These are phyloP conservation scores for Sindora glabra DNA, from an alignment of 306 rosid species.

Conservation along the genomic window DNA sequence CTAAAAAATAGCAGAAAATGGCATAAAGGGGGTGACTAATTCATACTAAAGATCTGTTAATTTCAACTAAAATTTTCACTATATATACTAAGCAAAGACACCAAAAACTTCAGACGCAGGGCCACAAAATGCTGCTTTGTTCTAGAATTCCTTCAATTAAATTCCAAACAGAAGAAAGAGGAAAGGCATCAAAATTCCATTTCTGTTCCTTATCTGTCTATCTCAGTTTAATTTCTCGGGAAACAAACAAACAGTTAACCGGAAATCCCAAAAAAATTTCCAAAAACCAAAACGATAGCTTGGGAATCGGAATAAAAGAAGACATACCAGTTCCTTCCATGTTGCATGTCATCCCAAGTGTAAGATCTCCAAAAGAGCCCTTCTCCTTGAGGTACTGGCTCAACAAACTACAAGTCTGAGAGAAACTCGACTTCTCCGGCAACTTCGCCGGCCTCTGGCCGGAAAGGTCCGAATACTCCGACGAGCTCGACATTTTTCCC, in stretches of 20 bases:
- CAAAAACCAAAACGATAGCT: neutral
- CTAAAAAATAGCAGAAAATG: too few species aligned
- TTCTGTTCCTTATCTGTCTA: too few species aligned
- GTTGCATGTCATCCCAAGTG: constrained; percentile 37
- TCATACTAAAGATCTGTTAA: too few species aligned
- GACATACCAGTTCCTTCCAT: constrained; percentile 31
- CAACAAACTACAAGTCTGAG: constrained; percentile 48
- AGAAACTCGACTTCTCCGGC: constrained; percentile 47
- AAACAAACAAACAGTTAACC: neutral
- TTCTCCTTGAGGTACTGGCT: constrained; percentile 48
- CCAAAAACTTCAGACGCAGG: too few species aligned
- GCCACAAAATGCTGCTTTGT: too few species aligned
- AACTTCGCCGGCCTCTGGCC: constrained; percentile 19
- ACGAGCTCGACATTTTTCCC: constrained; percentile 42
- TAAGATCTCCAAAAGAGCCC: constrained; percentile 37
- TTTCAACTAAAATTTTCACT: too few species aligned
- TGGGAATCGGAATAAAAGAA: neutral
- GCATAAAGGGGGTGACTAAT: too few species aligned
- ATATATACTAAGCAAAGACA: too few species aligned
- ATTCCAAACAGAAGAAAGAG: too few species aligned
- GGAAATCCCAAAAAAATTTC: neutral
- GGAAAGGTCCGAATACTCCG: constrained; percentile 31
- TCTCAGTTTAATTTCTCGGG: neutral
- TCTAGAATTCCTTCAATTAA: too few species aligned
- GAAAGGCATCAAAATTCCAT: too few species aligned